phyloP scores from a whole-genome alignment of 2,329 filamentous ascomycete species.

The Aspergillus uvarum region DNA sequence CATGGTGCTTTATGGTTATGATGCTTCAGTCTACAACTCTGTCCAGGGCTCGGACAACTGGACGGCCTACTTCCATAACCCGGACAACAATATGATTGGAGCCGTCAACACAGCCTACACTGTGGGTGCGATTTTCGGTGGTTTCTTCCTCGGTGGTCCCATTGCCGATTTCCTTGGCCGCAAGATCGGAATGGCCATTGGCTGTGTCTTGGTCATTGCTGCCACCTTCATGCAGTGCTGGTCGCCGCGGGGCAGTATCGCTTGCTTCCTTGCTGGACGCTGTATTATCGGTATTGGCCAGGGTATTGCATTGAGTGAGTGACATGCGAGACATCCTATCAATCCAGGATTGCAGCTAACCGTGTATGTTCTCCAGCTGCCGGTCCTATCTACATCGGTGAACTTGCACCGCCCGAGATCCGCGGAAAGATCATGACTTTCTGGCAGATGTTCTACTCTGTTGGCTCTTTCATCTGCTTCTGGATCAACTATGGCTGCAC shows the following conservation, averaged over 20 bases:
- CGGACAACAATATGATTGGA: conserved; percentile 48
- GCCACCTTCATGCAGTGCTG: conserved; percentile 70
- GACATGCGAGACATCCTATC: background rate
- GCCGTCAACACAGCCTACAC: conserved; percentile 69
- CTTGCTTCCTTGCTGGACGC: conserved; percentile 67
- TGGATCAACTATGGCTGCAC: conserved; percentile 66
- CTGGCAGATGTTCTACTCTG: conserved; percentile 68
- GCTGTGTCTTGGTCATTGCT: conserved; percentile 64
- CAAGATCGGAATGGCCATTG: conserved; percentile 63
- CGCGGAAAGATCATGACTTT: conserved; percentile 68
- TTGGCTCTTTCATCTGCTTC: conserved; percentile 65
- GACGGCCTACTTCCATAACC: conserved; percentile 61
- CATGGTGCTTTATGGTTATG: conserved; percentile 74
- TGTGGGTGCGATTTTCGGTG: conserved; percentile 67
- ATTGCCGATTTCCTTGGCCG: conserved; percentile 62
- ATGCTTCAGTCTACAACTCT: conserved; percentile 72
- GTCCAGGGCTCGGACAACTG: conserved; percentile 68
- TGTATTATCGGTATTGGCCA: conserved; percentile 70
- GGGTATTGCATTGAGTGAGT: conserved; percentile 62
- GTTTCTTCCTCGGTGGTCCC: conserved; percentile 68
- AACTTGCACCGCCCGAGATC: conserved; percentile 64
- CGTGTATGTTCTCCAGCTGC: conserved; percentile 47
- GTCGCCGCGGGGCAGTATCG: conserved; percentile 59
- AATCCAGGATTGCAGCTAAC: conserved; percentile 2
- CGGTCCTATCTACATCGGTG: conserved; percentile 70